These are phyloP conservation scores for Mortierella sp. DNA, from an alignment of 371 early-diverging fungal genomes.

Conservation along the genomic window DNA sequence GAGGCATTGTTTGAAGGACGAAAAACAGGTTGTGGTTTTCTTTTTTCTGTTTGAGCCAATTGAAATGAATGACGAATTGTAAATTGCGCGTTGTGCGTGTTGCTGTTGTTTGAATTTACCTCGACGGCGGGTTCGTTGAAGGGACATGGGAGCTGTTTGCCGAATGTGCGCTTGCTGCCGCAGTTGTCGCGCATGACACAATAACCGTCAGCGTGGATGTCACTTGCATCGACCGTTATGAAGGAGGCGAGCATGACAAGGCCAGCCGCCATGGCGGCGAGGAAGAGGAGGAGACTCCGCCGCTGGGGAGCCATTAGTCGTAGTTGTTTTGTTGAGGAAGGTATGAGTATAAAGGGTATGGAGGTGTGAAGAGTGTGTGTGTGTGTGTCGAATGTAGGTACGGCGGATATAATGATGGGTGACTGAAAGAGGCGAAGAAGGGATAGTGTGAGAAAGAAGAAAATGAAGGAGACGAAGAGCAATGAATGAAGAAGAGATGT, in stretches of 20 bases:
- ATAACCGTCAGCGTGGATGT: slow-evolving; percentile 67
- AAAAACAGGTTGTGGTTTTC: background rate
- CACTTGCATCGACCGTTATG: slow-evolving; percentile 19
- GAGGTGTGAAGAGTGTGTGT: background rate
- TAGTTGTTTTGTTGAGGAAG: background rate
- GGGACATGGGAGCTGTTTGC: slow-evolving; percentile 65
- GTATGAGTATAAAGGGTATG: background rate
- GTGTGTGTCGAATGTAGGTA: background rate
- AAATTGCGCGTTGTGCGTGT: background rate
- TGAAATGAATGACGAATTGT: background rate
- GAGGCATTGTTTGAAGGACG: background rate
- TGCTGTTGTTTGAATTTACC: slow-evolving; percentile 26
- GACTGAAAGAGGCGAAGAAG: too few relatives aligned
- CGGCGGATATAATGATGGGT: too few relatives aligned
- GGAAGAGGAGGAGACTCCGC: background rate
- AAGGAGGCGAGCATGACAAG: background rate
- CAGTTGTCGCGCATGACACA: slow-evolving; percentile 78
- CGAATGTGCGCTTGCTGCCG: slow-evolving; percentile 58
- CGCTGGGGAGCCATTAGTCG: background rate
- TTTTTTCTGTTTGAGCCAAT: too few relatives aligned
- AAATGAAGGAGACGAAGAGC: background rate
- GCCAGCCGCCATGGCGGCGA: background rate
- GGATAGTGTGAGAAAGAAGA: background rate
- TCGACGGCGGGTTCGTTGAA: slow-evolving; percentile 65
- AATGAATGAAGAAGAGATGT: background rate